Evolutionary conservation across 331 rosid genomes (phyloP).

Genomic region (Rhamnella rubrinervis): DNA sequence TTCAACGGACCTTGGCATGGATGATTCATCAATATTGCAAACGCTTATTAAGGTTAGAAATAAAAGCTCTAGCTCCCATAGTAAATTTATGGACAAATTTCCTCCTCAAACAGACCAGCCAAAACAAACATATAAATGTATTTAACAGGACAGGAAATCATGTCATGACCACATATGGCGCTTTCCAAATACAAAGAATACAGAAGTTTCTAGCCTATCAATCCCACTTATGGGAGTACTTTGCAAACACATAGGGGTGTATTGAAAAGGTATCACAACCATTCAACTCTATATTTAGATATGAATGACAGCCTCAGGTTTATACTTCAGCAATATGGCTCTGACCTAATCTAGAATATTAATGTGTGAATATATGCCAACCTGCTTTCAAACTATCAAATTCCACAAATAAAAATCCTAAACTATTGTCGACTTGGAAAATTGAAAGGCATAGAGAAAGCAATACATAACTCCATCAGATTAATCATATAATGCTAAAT

Average conservation of each 20-base stretch:
- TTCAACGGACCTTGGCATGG: constrained; percentile 86
- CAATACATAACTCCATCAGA: neutral
- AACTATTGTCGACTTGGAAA: neutral
- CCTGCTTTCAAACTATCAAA: neutral
- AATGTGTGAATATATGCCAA: neutral
- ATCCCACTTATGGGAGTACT: constrained; percentile 16
- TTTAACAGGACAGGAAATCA: constrained; percentile 38
- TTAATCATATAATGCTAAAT: neutral
- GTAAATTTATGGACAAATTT: constrained; percentile 48
- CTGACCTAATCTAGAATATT: neutral
- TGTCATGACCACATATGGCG: constrained; percentile 34
- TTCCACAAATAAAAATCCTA: neutral
- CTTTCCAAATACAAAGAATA: constrained; percentile 28
- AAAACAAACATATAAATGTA: constrained; percentile 40
- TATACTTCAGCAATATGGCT: neutral
- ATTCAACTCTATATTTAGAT: neutral
- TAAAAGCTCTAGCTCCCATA: constrained; percentile 58
- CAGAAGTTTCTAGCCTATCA: constrained; percentile 25
- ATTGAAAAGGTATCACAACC: neutral
- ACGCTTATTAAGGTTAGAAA: constrained; percentile 51
- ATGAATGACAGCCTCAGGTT: neutral
- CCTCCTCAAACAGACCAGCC: constrained; percentile 52
- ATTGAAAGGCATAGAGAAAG: neutral
- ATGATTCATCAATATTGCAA: constrained; percentile 76
- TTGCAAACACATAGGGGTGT: neutral